Base-by-base conservation (phyloP, 2,329 filamentous ascomycete genomes). In the Talaromyces sp. region DNA sequence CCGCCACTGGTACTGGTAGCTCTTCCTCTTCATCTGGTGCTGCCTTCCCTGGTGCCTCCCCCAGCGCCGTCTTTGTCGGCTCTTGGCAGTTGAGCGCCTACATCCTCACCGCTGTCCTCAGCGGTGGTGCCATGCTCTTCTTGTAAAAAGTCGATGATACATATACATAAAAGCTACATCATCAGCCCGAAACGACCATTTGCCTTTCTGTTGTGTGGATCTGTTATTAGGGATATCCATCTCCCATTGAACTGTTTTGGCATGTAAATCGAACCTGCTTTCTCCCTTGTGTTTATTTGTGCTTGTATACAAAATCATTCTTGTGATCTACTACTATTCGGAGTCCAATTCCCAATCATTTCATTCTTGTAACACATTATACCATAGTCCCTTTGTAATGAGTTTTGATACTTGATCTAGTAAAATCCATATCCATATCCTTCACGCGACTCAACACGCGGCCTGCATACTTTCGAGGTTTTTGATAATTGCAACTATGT, bases 121-220 rank as follows among this genome's bases (percentile, higher is more conserved):
- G 80, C 63, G 81, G 80, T 67, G 74, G 74, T 60, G 79, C 78
- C 65, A 82, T 83, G 80, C 75, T 83, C 68, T 69, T 82, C 69
- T 73, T 83, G 73, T 83, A 82, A 73, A 52, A 16, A 54, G 47
- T 27, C 7, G 56, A 45, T 59, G 56, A 45, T 56, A 56, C 11
- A 37, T 37, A 11, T 33, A 56, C 52, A 56, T 56, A 56, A 22
- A 22, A 56, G 33, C 33, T 22, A 19, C 13, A 56, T 56, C 33
- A 56, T 56, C 52, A 24, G 37, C 11, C 52, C 49, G 56, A 59
- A 59, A 59, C 35, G 56, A 59, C 56, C 56, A 59, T 59, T 41
- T 59, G 52, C 31, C 52, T 37, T 56, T 56, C 6, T 39, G 52
- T 37, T 56, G n/a, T 56, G 31, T 56, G n/a, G n/a, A 56, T 39